A percentile compares a stretch with the other conserved stretches of the same genome.
Conservation (phyloP, 164 flowering plant species). For the Macadamia tetraphylla region DNA sequence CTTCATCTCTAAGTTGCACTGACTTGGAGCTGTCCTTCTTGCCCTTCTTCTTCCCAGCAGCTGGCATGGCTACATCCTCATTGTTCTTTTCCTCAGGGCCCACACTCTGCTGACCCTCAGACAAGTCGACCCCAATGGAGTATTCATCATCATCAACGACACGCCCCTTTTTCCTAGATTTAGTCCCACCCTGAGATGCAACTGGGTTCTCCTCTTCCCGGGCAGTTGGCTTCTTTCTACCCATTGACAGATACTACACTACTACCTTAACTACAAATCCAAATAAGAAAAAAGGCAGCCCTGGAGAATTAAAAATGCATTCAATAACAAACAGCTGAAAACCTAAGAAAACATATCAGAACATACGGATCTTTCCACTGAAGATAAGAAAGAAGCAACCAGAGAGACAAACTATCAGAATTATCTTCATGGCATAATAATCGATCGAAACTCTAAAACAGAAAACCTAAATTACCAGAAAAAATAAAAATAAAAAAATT, state of each 20-base stretch:
- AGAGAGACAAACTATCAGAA: background rate
- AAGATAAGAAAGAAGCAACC: background rate
- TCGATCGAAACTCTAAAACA: background rate
- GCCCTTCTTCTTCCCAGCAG: constrained; percentile 52
- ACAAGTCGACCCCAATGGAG: constrained; percentile 47
- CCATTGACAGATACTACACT: constrained; percentile 34
- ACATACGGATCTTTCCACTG: background rate
- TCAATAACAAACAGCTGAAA: background rate
- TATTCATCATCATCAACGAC: constrained; percentile 80
- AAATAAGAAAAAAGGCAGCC: background rate
- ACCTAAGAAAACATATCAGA: background rate
- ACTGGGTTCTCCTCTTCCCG: constrained; percentile 43
- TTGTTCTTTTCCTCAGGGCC: constrained; percentile 1
- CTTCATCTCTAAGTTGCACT: constrained; percentile 22
- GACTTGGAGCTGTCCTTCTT: constrained; percentile 37
- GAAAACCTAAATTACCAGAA: constrained; percentile 2
- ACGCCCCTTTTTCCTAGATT: constrained; percentile 59
- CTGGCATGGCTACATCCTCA: constrained; percentile 31
- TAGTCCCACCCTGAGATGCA: constrained; percentile 25
- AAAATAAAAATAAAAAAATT: background rate
- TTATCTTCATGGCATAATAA: background rate
- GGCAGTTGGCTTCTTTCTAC: constrained; percentile 51
- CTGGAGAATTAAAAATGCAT: background rate
- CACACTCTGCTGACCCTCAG: constrained; percentile 33
- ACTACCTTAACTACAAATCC: background rate